These are phyloP conservation scores for Aulographum hederae DNA, from an alignment of 2,329 filamentous ascomycete species.

Conservation along the genomic window DNA sequence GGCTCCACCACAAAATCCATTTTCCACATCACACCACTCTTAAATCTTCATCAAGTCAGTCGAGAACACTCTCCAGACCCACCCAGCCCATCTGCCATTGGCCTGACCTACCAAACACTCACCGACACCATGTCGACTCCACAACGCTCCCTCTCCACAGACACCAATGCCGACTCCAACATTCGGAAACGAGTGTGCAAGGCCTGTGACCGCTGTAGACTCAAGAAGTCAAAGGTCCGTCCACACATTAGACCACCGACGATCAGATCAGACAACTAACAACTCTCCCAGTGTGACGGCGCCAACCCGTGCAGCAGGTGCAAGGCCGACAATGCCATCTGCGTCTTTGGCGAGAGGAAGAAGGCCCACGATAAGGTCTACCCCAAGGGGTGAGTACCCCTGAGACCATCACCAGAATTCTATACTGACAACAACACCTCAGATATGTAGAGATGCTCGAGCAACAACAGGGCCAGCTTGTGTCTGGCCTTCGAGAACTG, in stretches of 20 bases:
- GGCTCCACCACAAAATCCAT: no score
- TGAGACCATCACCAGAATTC: not conserved
- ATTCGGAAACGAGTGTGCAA: slow-evolving; percentile 46
- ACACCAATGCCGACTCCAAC: slow-evolving; percentile 22
- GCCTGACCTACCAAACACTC: not conserved
- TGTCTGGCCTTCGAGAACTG: slow-evolving; percentile 40
- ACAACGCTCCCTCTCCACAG: slow-evolving; percentile 18
- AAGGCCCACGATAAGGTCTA: slow-evolving; percentile 50
- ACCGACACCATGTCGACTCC: slow-evolving; percentile 7
- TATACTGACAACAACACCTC: slow-evolving; percentile 3
- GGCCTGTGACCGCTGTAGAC: slow-evolving; percentile 45
- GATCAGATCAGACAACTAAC: slow-evolving; percentile 5
- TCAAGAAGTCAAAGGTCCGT: slow-evolving; percentile 47
- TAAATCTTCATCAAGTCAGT: no score
- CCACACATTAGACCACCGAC: not conserved
- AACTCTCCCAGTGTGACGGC: slow-evolving; percentile 36
- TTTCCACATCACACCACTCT: no score
- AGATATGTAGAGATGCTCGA: slow-evolving; percentile 51
- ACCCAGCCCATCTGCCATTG: no score
- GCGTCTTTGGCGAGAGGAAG: slow-evolving; percentile 46
- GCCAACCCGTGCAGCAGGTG: slow-evolving; percentile 42
- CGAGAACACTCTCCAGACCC: no score
- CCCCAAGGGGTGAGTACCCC: slow-evolving; percentile 41
- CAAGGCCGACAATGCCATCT: slow-evolving; percentile 45
- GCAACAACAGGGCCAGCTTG: slow-evolving; percentile 44